Evolutionary conservation across 495 filamentous ascomycete genomes (phyloP).

Genomic region (Daldinia loculata): DNA sequence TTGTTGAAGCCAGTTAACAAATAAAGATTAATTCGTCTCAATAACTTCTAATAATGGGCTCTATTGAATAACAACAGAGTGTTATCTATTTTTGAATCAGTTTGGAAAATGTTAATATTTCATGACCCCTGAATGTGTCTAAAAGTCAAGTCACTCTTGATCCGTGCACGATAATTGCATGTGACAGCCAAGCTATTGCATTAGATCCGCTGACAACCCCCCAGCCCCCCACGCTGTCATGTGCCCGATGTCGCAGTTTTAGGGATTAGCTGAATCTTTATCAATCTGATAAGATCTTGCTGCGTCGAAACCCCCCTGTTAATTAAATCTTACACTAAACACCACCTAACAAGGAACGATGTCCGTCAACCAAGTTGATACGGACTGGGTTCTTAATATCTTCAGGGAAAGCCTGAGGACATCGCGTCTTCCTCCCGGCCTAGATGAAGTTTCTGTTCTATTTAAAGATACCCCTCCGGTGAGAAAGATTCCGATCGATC

Average conservation of each 20-base stretch:
- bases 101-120: neutral
- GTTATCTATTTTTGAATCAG: neutral
- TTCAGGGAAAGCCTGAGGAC: constrained; percentile 39
- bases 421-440: constrained; percentile 21
- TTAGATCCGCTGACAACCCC: neutral
- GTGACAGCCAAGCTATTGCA: neutral
- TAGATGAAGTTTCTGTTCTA: constrained; percentile 18
- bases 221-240: neutral
- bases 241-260: neutral
- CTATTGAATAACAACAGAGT: neutral
- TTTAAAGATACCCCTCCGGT: constrained; percentile 10
- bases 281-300: constrained; percentile 48
- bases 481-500: constrained; percentile 32
- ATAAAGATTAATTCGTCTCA: too few species aligned
- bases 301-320: neutral
- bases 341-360: constrained; percentile 19
- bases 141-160: neutral
- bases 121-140: neutral
- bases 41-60: neutral
- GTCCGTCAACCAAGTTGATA: constrained; percentile 19
- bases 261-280: constrained; percentile 21
- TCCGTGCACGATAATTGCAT: neutral
- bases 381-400: constrained; percentile 27
- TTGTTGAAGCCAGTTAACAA: too few species aligned
- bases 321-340: constrained; percentile 14